phyloP scores from a whole-genome alignment of 306 rosid species.

The Astragalus membranaceus region DNA sequence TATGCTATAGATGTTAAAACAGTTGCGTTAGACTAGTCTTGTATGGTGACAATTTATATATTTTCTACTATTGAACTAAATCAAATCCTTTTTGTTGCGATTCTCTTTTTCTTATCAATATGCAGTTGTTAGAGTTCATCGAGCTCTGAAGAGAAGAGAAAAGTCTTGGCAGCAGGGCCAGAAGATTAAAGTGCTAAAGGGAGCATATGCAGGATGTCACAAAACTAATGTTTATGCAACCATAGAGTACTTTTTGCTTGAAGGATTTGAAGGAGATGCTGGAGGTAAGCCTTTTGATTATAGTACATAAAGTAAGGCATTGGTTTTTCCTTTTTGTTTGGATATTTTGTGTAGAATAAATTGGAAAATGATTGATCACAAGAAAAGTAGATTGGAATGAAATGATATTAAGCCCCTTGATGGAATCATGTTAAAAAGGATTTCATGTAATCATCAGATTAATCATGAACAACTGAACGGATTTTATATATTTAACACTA shows the following conservation, averaged over 20 bases:
- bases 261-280: conserved; percentile 47
- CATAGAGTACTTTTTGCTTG: conserved; percentile 56
- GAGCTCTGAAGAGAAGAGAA: conserved; percentile 35
- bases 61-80: not conserved
- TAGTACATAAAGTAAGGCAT: not conserved
- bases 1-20: not conserved
- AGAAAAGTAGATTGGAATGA: too few species aligned
- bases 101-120: not conserved
- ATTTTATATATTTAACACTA: not conserved
- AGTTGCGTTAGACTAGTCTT: not conserved
- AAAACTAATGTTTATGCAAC: conserved; percentile 43
- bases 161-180: conserved; percentile 41
- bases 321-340: not conserved
- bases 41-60: not conserved
- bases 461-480: not conserved
- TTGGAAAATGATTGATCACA: not conserved
- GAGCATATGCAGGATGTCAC: conserved; percentile 48
- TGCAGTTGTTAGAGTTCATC: conserved; percentile 49
- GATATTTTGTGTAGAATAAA: not conserved
- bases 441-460: not conserved
- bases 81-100: not conserved
- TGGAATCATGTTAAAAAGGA: not conserved
- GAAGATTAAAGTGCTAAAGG: conserved; percentile 44
- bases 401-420: not conserved
- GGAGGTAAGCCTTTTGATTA: conserved; percentile 43